Conservation (phyloP, 495 filamentous ascomycete species). For the Talaromyces nanjingensis region DNA sequence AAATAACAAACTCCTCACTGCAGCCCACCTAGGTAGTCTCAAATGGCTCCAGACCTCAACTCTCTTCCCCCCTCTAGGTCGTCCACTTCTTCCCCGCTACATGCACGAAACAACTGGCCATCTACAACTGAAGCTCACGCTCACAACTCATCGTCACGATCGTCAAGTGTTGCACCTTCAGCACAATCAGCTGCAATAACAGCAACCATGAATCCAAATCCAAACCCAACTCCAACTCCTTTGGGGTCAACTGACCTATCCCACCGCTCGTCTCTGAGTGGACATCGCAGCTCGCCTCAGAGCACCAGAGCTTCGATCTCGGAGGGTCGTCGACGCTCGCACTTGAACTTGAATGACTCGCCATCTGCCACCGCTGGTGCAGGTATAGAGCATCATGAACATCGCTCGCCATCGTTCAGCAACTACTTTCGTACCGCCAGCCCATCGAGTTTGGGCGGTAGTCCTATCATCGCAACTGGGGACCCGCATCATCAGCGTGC, state of each 20-base stretch:
- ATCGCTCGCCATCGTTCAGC: conserved; percentile 39
- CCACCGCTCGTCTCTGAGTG: conserved; percentile 51
- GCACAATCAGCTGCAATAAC: conserved; percentile 48
- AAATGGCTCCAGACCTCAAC: conserved; percentile 68
- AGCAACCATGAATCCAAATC: background rate
- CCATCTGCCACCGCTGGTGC: conserved; percentile 31
- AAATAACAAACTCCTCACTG: background rate
- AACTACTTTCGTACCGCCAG: conserved; percentile 46
- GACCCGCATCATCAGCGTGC: conserved; percentile 61
- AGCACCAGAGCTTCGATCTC: conserved; percentile 44
- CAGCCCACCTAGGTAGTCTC: background rate
- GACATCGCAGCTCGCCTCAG: conserved; percentile 48
- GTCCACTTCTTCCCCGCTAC: conserved; percentile 34
- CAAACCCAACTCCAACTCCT: too few relatives aligned
- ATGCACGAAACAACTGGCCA: conserved; percentile 26
- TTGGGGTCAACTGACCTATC: conserved; percentile 54
- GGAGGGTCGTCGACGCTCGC: conserved; percentile 55
- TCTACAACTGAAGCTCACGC: conserved; percentile 20
- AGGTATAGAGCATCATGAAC: conserved; percentile 48
- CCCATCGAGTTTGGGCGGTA: conserved; percentile 49
- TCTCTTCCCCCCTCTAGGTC: conserved; percentile 61
- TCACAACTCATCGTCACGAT: conserved; percentile 34
- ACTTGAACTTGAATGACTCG: conserved; percentile 64
- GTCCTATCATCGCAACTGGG: conserved; percentile 49
- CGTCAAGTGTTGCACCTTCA: conserved; percentile 58